phyloP scores from a whole-genome alignment of 371 early-diverging fungal species.

The Basidiobolus heterosporus region DNA sequence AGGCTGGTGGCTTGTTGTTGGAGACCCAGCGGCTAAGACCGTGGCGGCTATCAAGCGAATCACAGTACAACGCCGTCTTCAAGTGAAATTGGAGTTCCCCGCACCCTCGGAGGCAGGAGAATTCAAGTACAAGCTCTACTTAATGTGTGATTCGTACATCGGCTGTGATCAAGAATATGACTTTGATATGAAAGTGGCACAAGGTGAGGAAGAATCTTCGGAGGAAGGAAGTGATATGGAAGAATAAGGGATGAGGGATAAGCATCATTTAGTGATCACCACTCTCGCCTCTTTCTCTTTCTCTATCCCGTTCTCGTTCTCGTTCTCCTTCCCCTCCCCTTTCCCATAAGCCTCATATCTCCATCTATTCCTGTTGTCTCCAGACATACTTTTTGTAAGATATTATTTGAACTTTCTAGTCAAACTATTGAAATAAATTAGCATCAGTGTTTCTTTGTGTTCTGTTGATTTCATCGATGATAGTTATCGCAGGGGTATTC shows the following conservation, averaged over 20 bases:
- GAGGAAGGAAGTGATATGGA: slow-evolving; percentile 22
- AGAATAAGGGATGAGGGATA: slow-evolving; percentile 10
- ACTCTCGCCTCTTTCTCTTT: background rate
- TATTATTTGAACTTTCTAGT: no score
- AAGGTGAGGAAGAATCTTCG: slow-evolving; percentile 31
- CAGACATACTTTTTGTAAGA: no score
- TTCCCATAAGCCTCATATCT: background rate
- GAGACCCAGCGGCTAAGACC: slow-evolving; percentile 56
- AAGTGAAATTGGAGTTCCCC: slow-evolving; percentile 64
- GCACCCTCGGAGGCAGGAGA: slow-evolving; percentile 54
- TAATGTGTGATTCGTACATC: slow-evolving; percentile 84
- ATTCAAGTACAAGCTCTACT: slow-evolving; percentile 52
- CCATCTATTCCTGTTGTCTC: no score
- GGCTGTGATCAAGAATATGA: slow-evolving; percentile 92
- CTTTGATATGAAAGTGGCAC: slow-evolving; percentile 44
- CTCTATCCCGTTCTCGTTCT: background rate
- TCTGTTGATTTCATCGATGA: no score
- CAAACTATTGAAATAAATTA: no score
- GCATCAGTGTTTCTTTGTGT: no score
- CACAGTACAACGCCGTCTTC: slow-evolving; percentile 45
- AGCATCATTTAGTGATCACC: background rate
- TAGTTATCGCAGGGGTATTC: no score
- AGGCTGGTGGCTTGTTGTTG: slow-evolving; percentile 93
- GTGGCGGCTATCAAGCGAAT: slow-evolving; percentile 82
- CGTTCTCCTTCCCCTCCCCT: background rate